These are phyloP conservation scores for Mycena maculata DNA, from an alignment of 768 basidiomycete species.

Conservation along the genomic window DNA sequence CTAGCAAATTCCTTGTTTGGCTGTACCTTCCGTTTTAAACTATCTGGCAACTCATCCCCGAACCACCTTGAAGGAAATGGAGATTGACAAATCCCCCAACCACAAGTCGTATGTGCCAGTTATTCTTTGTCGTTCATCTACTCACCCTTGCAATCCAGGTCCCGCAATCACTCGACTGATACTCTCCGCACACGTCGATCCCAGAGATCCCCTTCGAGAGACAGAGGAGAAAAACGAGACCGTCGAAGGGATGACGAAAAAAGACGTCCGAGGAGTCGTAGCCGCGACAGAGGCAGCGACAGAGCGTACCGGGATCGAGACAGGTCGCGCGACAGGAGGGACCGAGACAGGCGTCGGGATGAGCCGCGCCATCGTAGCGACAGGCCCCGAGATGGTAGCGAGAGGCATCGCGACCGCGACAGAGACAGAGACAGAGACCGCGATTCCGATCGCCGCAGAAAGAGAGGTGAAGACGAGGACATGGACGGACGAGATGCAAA, in stretches of 20 bases:
- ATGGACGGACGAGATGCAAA: conserved; percentile 71
- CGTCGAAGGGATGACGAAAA: conserved; percentile 70
- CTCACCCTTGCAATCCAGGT: conserved; percentile 53
- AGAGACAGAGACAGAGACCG: conserved; percentile 58
- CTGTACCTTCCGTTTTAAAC: conserved; percentile 28
- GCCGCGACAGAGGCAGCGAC: conserved; percentile 69
- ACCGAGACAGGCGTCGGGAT: conserved; percentile 61
- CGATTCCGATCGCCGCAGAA: conserved; percentile 67
- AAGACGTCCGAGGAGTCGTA: conserved; percentile 66
- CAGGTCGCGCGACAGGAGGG: conserved; percentile 66
- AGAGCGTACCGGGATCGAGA: conserved; percentile 62
- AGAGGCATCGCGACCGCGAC: conserved; percentile 66
- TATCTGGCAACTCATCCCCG: not conserved
- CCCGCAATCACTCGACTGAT: conserved; percentile 81
- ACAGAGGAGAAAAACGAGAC: conserved; percentile 70
- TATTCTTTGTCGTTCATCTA: not conserved
- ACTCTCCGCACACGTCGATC: conserved; percentile 79
- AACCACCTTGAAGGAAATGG: conserved; percentile 70
- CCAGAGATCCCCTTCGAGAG: conserved; percentile 78
- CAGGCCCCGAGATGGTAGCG: conserved; percentile 61
- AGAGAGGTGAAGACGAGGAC: conserved; percentile 73
- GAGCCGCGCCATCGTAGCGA: conserved; percentile 54
- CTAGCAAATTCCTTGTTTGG: conserved; percentile 62
- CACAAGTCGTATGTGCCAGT: conserved; percentile 66
- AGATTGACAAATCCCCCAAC: conserved; percentile 70